Conservation (phyloP, 345 rosid species). For the Sisymbrium irio region DNA sequence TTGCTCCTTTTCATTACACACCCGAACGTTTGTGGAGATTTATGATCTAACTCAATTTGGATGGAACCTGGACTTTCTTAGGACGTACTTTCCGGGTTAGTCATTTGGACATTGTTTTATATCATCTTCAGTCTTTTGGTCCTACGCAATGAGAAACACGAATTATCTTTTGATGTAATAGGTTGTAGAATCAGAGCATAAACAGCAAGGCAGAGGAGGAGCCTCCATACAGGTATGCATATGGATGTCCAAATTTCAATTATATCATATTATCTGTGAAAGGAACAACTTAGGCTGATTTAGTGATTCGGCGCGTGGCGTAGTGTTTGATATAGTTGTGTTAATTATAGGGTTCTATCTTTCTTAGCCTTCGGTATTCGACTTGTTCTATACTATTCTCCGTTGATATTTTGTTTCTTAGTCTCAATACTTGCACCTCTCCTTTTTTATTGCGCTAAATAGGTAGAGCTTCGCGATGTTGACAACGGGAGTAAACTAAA, state of each 20-base stretch:
- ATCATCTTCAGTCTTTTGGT: neutral
- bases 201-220: constrained; percentile 92
- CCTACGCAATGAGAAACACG: neutral
- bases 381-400: neutral
- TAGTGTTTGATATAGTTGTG: neutral
- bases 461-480: constrained; percentile 95
- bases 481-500: constrained; percentile 80
- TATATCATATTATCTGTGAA: neutral
- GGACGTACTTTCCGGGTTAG: constrained; percentile 76
- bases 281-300: neutral
- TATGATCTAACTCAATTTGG: constrained; percentile 22
- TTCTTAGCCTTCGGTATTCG: neutral
- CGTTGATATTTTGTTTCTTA: constrained; percentile 7
- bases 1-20: neutral
- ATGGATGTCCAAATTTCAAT: neutral
- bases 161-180: constrained; percentile 10
- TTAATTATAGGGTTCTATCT: neutral
- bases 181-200: constrained; percentile 82
- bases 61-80: constrained; percentile 34
- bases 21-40: neutral
- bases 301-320: neutral
- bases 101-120: neutral
- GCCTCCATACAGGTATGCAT: constrained; percentile 71
- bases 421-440: neutral
- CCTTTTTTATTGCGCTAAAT: constrained; percentile 7